These are phyloP conservation scores for Claviceps sp. DNA, from an alignment of 2,329 filamentous ascomycete species.

Conservation along the genomic window DNA sequence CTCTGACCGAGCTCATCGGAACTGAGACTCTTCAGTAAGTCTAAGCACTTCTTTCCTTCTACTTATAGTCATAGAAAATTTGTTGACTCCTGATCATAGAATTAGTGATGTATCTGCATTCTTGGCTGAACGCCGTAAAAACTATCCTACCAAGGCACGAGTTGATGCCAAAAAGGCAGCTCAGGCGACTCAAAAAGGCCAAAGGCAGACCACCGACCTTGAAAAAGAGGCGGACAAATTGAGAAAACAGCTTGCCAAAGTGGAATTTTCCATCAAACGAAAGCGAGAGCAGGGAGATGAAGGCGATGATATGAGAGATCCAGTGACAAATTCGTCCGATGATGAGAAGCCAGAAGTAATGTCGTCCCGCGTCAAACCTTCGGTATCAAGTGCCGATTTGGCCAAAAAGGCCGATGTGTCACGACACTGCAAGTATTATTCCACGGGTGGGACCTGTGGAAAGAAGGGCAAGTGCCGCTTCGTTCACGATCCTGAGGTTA, in stretches of 20 bases:
- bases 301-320: constrained; percentile 50
- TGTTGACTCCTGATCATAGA: constrained; percentile 17
- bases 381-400: constrained; percentile 26
- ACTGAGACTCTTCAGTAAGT: constrained; percentile 42
- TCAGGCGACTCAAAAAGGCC: constrained; percentile 29
- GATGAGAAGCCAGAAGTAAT: constrained; percentile 46
- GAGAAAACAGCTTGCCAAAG: constrained; percentile 51
- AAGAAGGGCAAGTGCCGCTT: constrained; percentile 68
- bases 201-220: constrained; percentile 48
- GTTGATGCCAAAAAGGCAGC: constrained; percentile 47
- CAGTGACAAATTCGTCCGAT: constrained; percentile 37
- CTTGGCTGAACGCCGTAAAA: constrained; percentile 66
- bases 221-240: constrained; percentile 50
- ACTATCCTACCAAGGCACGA: constrained; percentile 67
- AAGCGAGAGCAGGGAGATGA: constrained; percentile 56
- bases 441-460: constrained; percentile 53
- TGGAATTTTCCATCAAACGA: constrained; percentile 56
- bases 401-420: constrained; percentile 46
- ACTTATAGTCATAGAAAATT: background rate
- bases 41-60: background rate
- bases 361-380: constrained; percentile 30
- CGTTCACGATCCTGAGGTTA: constrained; percentile 50
- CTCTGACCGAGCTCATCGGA: constrained; percentile 41
- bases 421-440: constrained; percentile 58
- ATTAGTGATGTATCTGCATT: constrained; percentile 63